A percentile compares a stretch with the other conserved stretches of the same genome.
These are phyloP conservation scores for Kuraishia borneana DNA, from an alignment of 805 yeast genomes.

Conservation along the genomic window DNA sequence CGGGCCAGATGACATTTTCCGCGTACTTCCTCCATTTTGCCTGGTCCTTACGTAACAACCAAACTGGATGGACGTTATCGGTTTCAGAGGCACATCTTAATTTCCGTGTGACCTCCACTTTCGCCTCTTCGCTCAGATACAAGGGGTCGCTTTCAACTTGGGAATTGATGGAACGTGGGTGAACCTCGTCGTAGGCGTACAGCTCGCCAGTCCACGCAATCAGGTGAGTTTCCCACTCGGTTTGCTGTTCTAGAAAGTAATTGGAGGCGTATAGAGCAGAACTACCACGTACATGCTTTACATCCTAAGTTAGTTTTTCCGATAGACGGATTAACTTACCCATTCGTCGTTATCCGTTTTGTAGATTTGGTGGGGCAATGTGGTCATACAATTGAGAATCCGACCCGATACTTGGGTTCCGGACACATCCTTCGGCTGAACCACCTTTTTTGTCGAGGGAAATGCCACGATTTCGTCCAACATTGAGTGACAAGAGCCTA, in stretches of 20 bases:
- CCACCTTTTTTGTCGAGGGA: slow-evolving; percentile 11
- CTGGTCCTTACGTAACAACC: slow-evolving; percentile 76
- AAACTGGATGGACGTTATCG: slow-evolving; percentile 67
- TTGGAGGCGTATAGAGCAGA: slow-evolving; percentile 76
- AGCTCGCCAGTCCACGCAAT: slow-evolving; percentile 97
- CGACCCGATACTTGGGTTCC: slow-evolving; percentile 46
- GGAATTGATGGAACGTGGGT: slow-evolving; percentile 14
- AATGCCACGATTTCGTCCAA: slow-evolving; percentile 13
- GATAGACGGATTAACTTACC: slow-evolving; percentile 3
- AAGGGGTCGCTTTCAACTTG: slow-evolving; percentile 45
- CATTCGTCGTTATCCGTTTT: slow-evolving; percentile 22
- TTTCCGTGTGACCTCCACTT: slow-evolving; percentile 32
- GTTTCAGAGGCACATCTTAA: slow-evolving; percentile 35
- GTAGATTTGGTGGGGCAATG: slow-evolving; percentile 52
- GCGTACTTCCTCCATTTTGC: slow-evolving; percentile 83
- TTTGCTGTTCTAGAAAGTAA: slow-evolving; percentile 45
- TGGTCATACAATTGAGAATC: slow-evolving; percentile 55
- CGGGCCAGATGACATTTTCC: slow-evolving; percentile 88
- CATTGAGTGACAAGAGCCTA: too few relatives aligned
- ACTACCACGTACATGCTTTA: slow-evolving; percentile 64
- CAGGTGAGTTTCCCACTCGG: slow-evolving; percentile 79
- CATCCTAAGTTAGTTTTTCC: slow-evolving; percentile 32
- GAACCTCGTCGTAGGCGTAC: slow-evolving; percentile 11
- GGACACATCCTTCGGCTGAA: slow-evolving; percentile 1
- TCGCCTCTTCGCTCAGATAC: slow-evolving; percentile 46